phyloP scores from a whole-genome alignment of 306 rosid species.

The Pueraria montana region DNA sequence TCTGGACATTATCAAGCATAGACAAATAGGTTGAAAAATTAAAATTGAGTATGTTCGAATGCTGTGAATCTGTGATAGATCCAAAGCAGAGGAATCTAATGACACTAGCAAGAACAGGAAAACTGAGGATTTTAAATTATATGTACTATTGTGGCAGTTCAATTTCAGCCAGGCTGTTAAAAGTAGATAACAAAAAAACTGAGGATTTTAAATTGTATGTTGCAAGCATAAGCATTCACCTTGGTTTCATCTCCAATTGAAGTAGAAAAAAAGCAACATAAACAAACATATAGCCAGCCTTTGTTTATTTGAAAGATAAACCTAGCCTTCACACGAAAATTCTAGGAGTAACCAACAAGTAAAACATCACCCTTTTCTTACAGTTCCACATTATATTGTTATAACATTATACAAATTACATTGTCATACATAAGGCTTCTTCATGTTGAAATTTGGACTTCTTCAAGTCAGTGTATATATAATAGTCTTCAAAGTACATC shows the following conservation, averaged over 20 bases:
- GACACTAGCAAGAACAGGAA: not conserved
- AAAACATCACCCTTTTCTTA: slow-evolving; percentile 2
- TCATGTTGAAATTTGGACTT: too few relatives aligned
- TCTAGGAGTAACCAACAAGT: slow-evolving; percentile 21
- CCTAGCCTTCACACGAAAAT: slow-evolving; percentile 28
- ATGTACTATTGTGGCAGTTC: too few relatives aligned
- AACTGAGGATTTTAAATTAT: too few relatives aligned
- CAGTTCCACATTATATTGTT: not conserved
- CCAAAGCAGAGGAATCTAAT: slow-evolving; percentile 15
- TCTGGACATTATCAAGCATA: slow-evolving; percentile 30
- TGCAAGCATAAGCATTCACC: slow-evolving; percentile 29
- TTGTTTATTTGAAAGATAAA: slow-evolving; percentile 10
- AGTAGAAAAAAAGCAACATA: not conserved
- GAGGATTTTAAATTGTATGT: slow-evolving; percentile 15
- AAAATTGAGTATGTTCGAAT: not conserved
- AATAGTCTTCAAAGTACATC: too few relatives aligned
- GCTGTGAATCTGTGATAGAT: too few relatives aligned
- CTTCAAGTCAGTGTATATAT: too few relatives aligned
- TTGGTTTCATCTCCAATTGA: slow-evolving; percentile 26
- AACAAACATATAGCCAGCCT: not conserved
- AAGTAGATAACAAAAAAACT: slow-evolving; percentile 24
- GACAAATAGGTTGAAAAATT: slow-evolving; percentile 11
- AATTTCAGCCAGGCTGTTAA: slow-evolving; percentile 66
- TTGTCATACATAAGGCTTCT: not conserved
- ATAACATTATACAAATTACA: slow-evolving; percentile 16